Percentiles rank a stretch among this genome's conserved stretches.
These are phyloP conservation scores for Drechmeria coniospora DNA, from an alignment of 2,329 filamentous ascomycete genomes.

Conservation along the genomic window DNA sequence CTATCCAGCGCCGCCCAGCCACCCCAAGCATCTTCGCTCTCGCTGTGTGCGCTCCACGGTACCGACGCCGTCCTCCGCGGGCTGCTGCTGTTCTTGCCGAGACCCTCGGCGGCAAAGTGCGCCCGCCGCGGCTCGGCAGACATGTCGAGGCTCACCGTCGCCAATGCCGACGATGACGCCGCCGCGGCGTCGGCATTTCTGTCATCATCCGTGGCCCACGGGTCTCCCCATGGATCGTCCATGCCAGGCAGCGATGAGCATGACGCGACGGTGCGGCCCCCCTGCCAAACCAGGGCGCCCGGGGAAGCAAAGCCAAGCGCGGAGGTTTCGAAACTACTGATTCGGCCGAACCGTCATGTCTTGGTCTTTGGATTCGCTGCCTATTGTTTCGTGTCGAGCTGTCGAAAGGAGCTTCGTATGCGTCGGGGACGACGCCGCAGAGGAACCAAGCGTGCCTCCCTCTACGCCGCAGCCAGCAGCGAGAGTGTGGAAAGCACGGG, in stretches of 20 bases:
- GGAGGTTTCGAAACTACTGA: too few species aligned
- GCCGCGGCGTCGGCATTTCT: not conserved
- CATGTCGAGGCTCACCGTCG: conserved; percentile 20
- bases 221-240: conserved; percentile 50
- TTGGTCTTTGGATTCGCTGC: too few species aligned
- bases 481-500: too few species aligned
- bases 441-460: too few species aligned
- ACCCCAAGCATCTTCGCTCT: conserved; percentile 19
- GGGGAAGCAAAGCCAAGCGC: too few species aligned
- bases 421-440: too few species aligned
- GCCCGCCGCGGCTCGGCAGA: conserved; percentile 16
- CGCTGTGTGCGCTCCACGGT: conserved; percentile 10
- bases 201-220: conserved; percentile 31
- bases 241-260: conserved; percentile 23
- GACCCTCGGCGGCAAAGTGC: conserved; percentile 14
- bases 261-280: too few species aligned
- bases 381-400: too few species aligned
- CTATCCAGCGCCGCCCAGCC: conserved; percentile 14
- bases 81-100: conserved; percentile 1
- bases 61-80: conserved; percentile 11
- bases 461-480: too few species aligned
- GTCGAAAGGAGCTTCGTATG: too few species aligned
- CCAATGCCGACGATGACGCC: not conserved
- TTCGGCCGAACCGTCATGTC: too few species aligned
- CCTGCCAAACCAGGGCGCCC: too few species aligned